A percentile compares a stretch with the other conserved stretches of the same genome.
These are phyloP conservation scores for Maudiozyma humilis DNA, from an alignment of 1,139 yeast genomes.

Conservation along the genomic window DNA sequence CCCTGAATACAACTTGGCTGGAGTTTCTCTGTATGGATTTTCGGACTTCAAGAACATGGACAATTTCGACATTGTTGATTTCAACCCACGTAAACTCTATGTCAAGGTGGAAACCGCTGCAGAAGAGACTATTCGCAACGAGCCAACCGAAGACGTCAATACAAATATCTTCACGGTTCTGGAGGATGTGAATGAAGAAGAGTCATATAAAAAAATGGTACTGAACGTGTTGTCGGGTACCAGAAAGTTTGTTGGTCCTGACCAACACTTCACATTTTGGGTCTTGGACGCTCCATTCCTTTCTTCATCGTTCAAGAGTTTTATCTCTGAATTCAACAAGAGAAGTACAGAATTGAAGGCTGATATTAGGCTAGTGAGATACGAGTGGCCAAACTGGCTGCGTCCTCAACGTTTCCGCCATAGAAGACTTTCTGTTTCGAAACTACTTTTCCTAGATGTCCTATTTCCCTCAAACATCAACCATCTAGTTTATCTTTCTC, in stretches of 20 bases:
- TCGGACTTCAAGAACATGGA: conserved; percentile 20
- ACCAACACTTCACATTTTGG: conserved; percentile 68
- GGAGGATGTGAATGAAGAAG: conserved; percentile 70
- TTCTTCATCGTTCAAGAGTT: conserved; percentile 57
- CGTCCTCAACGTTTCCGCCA: conserved; percentile 68
- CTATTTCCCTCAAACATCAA: conserved; percentile 72
- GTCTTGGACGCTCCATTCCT: conserved; percentile 62
- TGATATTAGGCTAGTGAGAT: conserved; percentile 53
- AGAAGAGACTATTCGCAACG: background rate
- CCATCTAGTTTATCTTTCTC: conserved; percentile 69
- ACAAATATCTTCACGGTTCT: conserved; percentile 81
- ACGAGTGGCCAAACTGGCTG: conserved; percentile 91
- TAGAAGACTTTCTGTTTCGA: conserved; percentile 81
- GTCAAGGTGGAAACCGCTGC: conserved; percentile 15
- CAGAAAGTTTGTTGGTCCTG: conserved; percentile 40
- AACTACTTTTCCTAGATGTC: conserved; percentile 77
- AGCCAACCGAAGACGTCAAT: conserved; percentile 19
- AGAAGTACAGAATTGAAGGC: conserved; percentile 40
- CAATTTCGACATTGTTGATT: conserved; percentile 11
- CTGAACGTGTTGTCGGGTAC: conserved; percentile 49
- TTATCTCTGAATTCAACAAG: conserved; percentile 52
- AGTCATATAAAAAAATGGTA: conserved; percentile 68
- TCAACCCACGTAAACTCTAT: conserved; percentile 17
- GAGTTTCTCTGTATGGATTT: conserved; percentile 20
- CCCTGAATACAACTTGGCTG: conserved; percentile 17